Evolutionary conservation across 192 early-diverging fungal genomes (phyloP).

Genomic region (Mortierella hygrophila): DNA sequence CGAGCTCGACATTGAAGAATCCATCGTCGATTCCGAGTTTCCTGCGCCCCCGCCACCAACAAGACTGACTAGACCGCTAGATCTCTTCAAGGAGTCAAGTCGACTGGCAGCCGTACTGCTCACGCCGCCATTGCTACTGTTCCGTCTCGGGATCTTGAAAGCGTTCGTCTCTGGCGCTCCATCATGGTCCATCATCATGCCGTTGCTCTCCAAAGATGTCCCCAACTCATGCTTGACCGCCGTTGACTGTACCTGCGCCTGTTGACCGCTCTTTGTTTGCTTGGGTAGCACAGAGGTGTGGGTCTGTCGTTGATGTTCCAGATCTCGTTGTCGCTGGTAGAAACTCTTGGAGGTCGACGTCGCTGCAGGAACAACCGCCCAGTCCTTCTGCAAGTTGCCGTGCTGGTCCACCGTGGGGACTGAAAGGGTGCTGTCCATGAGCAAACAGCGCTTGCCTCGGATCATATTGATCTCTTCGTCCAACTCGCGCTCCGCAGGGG

Average conservation of each 20-base stretch:
- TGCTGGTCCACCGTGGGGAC: slow-evolving; percentile 31
- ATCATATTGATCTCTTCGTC: slow-evolving; percentile 47
- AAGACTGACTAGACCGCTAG: not conserved
- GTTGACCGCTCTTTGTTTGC: not conserved
- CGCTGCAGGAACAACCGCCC: slow-evolving; percentile 33
- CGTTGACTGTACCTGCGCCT: not conserved
- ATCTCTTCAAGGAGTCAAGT: not conserved
- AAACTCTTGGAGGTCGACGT: slow-evolving; percentile 33
- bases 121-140: not conserved
- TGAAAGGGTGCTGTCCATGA: slow-evolving; percentile 37
- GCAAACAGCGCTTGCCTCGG: slow-evolving; percentile 44
- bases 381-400: slow-evolving; percentile 49
- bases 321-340: slow-evolving; percentile 39
- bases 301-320: slow-evolving; percentile 31
- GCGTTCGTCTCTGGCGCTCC: not conserved
- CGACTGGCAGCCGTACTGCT: not conserved
- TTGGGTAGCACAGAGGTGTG: not conserved
- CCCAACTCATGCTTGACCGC: not conserved
- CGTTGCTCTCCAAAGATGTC: not conserved
- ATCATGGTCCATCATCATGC: not conserved
- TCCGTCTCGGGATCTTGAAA: not conserved
- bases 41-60: not conserved
- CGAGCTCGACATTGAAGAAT: not conserved
- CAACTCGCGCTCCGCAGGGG: slow-evolving; percentile 33
- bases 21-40: not conserved